These are phyloP conservation scores for Exophiala mesophila DNA, from an alignment of 2,329 filamentous ascomycete species.

Conservation along the genomic window DNA sequence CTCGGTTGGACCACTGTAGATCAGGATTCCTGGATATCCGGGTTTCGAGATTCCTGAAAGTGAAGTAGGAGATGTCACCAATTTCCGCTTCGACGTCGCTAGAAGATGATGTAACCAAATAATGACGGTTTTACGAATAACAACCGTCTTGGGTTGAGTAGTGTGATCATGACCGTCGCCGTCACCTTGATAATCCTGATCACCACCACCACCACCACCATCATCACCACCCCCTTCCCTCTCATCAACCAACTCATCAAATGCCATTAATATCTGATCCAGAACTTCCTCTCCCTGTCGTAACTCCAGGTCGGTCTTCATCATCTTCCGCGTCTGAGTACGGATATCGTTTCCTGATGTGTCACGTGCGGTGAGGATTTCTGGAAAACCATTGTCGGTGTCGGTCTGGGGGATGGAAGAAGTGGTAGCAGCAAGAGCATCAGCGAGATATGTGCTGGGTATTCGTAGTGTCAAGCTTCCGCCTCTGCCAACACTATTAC, in stretches of 20 bases:
- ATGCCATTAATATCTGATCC: conserved; percentile 16
- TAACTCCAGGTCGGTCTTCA: conserved; percentile 3
- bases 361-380: conserved; percentile 17
- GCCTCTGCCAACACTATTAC: too few species aligned
- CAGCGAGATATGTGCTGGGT: too few species aligned
- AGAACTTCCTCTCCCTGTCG: conserved; percentile 17
- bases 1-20: conserved; percentile 18
- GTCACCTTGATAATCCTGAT: too few species aligned
- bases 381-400: conserved; percentile 10
- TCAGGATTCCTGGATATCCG: conserved; percentile 23
- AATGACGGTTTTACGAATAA: conserved; percentile 23
- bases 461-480: too few species aligned
- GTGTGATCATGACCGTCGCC: too few species aligned
- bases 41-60: conserved; percentile 22
- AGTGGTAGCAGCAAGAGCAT: background rate
- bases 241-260: conserved; percentile 11
- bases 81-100: conserved; percentile 23
- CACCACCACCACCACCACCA: background rate
- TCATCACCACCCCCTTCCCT: background rate
- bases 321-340: conserved; percentile 5
- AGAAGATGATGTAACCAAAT: conserved; percentile 26
- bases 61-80: conserved; percentile 9
- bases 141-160: too few species aligned
- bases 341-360: conserved; percentile 15
- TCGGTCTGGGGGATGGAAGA: conserved; percentile 12